phyloP scores from a whole-genome alignment of 2,329 filamentous ascomycete species.

The Pseudogymnoascus sp. region DNA sequence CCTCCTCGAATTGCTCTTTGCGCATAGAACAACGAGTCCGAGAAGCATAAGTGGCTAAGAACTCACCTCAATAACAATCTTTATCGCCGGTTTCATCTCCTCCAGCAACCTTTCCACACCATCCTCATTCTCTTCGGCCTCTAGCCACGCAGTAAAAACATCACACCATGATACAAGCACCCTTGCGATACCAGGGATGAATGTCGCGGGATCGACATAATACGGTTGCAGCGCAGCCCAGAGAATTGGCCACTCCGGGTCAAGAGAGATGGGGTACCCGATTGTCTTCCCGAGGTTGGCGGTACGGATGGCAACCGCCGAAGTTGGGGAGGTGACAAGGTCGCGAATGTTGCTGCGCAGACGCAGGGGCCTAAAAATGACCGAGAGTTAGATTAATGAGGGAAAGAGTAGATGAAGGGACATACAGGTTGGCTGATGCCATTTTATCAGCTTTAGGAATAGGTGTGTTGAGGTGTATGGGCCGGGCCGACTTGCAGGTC shows the following conservation, averaged over 20 bases:
- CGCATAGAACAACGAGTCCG: background rate
- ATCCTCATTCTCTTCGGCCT: conserved; percentile 32
- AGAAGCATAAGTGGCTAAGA: conserved; percentile 7
- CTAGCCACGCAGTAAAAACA: conserved; percentile 33
- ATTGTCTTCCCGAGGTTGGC: conserved; percentile 21
- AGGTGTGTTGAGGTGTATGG: background rate
- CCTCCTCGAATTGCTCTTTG: background rate
- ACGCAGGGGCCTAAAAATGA: conserved; percentile 14
- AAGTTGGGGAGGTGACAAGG: conserved; percentile 13
- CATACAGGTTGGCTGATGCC: background rate
- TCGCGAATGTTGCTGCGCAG: conserved; percentile 17
- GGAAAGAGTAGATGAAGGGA: background rate
- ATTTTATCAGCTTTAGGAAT: background rate
- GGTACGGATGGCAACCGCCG: conserved; percentile 8
- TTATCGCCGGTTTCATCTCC: conserved; percentile 19
- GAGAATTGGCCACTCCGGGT: conserved; percentile 38
- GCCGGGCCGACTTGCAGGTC: background rate
- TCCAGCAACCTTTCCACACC: conserved; percentile 38
- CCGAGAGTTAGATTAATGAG: background rate
- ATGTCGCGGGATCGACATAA: conserved; percentile 34
- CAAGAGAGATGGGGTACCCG: conserved; percentile 32
- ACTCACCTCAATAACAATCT: conserved; percentile 28
- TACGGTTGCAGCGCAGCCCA: conserved; percentile 30
- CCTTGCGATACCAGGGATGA: conserved; percentile 32
- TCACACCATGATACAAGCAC: conserved; percentile 34